A percentile compares a stretch with the other conserved stretches of the same genome.
Conservation (phyloP, 2,329 filamentous ascomycete species). For the Talaromyces sp. region DNA sequence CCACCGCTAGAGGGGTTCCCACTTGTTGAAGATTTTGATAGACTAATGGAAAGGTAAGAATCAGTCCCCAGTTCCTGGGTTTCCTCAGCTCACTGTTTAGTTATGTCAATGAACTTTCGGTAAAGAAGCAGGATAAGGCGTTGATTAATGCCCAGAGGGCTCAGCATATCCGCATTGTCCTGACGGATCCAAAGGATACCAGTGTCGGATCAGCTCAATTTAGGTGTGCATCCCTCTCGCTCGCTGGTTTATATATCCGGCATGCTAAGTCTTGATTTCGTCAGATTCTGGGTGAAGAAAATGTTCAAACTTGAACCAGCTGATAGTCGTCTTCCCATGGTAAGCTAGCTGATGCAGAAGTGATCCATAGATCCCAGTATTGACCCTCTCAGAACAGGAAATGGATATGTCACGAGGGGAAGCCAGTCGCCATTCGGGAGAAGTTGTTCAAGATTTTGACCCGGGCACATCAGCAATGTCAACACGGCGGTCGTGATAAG, state of each 20-base stretch:
- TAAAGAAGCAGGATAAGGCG: slow-evolving; percentile 54
- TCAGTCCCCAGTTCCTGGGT: background rate
- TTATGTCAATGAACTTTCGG: slow-evolving; percentile 51
- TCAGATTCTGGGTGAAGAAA: slow-evolving; percentile 54
- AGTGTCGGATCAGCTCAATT: slow-evolving; percentile 53
- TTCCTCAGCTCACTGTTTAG: slow-evolving; percentile 29
- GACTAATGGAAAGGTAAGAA: slow-evolving; percentile 45
- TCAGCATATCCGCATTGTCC: slow-evolving; percentile 48
- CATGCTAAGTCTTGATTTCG: slow-evolving; percentile 15
- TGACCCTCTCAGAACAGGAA: slow-evolving; percentile 33
- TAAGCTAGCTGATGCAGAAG: slow-evolving; percentile 27
- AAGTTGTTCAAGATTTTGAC: slow-evolving; percentile 54
- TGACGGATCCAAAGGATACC: slow-evolving; percentile 52
- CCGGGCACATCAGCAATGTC: slow-evolving; percentile 51
- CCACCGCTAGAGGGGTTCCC: slow-evolving; percentile 48
- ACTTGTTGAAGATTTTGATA: slow-evolving; percentile 47
- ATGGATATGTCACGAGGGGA: slow-evolving; percentile 52
- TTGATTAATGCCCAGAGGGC: slow-evolving; percentile 51
- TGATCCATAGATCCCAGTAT: background rate
- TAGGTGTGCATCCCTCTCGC: slow-evolving; percentile 33
- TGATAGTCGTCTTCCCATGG: slow-evolving; percentile 39
- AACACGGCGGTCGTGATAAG: slow-evolving; percentile 54
- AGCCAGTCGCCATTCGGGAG: slow-evolving; percentile 54
- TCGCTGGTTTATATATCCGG: background rate
- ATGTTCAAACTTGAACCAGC: slow-evolving; percentile 51